Base-by-base conservation (phyloP, 352 stramenopile species). In the Pythium guiyangense region DNA sequence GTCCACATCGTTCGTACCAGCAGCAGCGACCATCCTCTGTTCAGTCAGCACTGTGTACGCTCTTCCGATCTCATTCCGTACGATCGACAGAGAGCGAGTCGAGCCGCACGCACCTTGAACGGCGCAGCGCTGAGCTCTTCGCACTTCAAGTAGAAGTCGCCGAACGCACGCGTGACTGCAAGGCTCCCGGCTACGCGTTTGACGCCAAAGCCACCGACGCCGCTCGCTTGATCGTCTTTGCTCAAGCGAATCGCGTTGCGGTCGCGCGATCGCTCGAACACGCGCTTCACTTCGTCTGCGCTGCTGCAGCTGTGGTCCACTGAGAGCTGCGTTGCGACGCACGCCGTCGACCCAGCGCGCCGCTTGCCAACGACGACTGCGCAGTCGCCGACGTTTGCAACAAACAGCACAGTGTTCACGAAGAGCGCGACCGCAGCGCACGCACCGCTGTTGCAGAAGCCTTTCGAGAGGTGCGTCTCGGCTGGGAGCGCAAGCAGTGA, bases 81-180 rank as follows among this genome's bases (percentile, higher is more conserved):
- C n/a, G n/a, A n/a, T n/a, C n/a, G 18, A 51, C 5, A 10, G 9
- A 49, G 12, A 29, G 34, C 34, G 34, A 39, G 52, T 77, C 80
- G 6, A 68, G 68, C 14, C n/a, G 59, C 64, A 40, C 86, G 69
- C 12, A 87, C 73, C 73, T 97, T 97, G 65, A 97, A 97, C 8
- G 90, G 92, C 52, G 84, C 75, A 14, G 90, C 94, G 46, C 85
- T 96, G n/a, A 98, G 65, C 25, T 92, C 73, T 60, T 92, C 86
- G 45, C 81, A 96, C 62, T 98, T 98, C 11, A 98, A 72, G 47
- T 98, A 98, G 20, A 94, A 96, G 63, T 98, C 92, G 17, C 92
- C 92, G 43, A 98, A 85, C 1, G 92, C 92, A 54, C 90, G 76
- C 6, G 92, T 98, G 27, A 98, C 91, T 1, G 89, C 88, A 34